A percentile compares a stretch with the other conserved stretches of the same genome.
These are phyloP conservation scores for Fusarium sp. DNA, from an alignment of 2,329 filamentous ascomycete genomes.

Conservation along the genomic window DNA sequence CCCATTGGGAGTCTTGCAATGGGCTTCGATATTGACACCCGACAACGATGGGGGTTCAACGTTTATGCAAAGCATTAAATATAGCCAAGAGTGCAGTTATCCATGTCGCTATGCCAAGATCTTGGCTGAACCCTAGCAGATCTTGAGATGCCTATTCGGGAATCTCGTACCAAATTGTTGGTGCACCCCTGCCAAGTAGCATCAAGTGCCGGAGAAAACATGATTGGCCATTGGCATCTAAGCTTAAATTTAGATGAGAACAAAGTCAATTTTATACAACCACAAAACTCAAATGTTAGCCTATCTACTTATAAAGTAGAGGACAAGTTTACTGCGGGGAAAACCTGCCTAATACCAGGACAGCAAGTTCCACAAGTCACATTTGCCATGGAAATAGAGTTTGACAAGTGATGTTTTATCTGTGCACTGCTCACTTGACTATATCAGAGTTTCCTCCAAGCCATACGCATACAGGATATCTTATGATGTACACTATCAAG, in stretches of 20 bases:
- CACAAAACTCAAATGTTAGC: not conserved
- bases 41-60: not conserved
- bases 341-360: too few species aligned
- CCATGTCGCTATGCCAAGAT: constrained; percentile 5
- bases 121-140: not conserved
- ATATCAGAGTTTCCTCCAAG: not conserved
- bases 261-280: not conserved
- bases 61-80: not conserved
- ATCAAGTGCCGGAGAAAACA: not conserved
- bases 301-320: not conserved
- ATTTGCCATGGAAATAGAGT: not conserved
- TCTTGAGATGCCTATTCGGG: constrained; percentile 2
- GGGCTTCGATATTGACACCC: not conserved
- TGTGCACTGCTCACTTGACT: not conserved
- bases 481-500: not conserved
- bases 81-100: not conserved
- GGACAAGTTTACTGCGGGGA: not conserved
- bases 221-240: not conserved
- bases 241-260: not conserved
- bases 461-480: constrained; percentile 2
- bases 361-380: not conserved
- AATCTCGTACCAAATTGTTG: not conserved
- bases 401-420: not conserved
- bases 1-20: too few species aligned
- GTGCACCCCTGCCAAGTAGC: not conserved